Conservation (phyloP, 1,284 basidiomycete genomes). For the Malassezia obtusa region DNA sequence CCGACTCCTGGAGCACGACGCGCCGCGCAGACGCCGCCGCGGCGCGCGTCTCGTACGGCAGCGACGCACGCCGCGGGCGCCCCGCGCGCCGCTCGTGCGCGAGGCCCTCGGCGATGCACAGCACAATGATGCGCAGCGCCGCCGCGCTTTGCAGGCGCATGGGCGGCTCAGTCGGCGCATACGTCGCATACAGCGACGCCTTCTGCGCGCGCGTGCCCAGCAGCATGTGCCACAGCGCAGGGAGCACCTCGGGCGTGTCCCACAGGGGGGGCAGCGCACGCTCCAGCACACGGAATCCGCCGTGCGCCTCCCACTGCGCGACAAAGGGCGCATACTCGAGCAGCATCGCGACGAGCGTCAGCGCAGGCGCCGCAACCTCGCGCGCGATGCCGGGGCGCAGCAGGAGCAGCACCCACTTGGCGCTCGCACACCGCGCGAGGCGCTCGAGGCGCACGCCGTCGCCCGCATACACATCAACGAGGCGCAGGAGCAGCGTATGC, state of each 20-base stretch:
- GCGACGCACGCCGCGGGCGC: slow-evolving; percentile 9
- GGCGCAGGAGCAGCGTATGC: slow-evolving; percentile 17
- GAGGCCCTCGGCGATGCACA: slow-evolving; percentile 27
- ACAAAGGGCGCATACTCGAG: slow-evolving; percentile 35
- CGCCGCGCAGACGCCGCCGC: not conserved
- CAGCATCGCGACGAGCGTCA: slow-evolving; percentile 25
- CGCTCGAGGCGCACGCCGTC: not conserved
- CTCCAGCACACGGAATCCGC: slow-evolving; percentile 64
- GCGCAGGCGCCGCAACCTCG: slow-evolving; percentile 18
- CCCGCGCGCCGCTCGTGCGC: not conserved
- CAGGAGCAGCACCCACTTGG: slow-evolving; percentile 37
- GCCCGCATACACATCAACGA: not conserved
- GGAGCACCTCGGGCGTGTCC: slow-evolving; percentile 57
- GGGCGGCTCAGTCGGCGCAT: slow-evolving; percentile 46
- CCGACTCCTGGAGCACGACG: slow-evolving; percentile 21
- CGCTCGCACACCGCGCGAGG: slow-evolving; percentile 21
- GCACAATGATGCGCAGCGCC: slow-evolving; percentile 30
- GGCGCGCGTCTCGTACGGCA: not conserved
- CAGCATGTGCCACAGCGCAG: slow-evolving; percentile 58
- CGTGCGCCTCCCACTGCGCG: slow-evolving; percentile 29
- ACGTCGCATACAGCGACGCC: slow-evolving; percentile 58
- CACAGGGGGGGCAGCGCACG: slow-evolving; percentile 63
- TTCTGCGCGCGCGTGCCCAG: slow-evolving; percentile 51
- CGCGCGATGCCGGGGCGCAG: slow-evolving; percentile 30
- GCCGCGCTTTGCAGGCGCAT: slow-evolving; percentile 13